A percentile compares a stretch with the other conserved stretches of the same genome.
Evolutionary conservation across 192 early-diverging fungal species (phyloP).

Genomic region (Spinellus fusiger): DNA sequence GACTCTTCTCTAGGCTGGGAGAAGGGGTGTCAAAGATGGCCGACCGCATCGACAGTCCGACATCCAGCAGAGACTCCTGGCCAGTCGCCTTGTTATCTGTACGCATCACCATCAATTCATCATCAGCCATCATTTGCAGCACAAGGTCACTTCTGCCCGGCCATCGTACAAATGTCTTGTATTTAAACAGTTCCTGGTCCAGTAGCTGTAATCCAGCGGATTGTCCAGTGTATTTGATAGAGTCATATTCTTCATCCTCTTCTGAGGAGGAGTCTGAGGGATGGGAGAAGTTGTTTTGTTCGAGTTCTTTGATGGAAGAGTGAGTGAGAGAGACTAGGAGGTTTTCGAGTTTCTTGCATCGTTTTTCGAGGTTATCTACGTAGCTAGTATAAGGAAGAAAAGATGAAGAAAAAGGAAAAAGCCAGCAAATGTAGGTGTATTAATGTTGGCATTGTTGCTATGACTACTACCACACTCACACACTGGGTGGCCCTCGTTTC

Average conservation of each 20-base stretch:
- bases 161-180: conserved; percentile 12
- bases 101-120: conserved; percentile 25
- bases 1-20: neutral
- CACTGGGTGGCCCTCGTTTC: conserved; percentile 29
- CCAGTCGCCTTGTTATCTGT: conserved; percentile 16
- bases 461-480: conserved; percentile 9
- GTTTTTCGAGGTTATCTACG: conserved; percentile 18
- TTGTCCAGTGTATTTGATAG: conserved; percentile 20
- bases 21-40: conserved; percentile 7
- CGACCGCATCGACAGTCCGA: conserved; percentile 20
- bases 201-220: conserved; percentile 26
- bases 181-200: conserved; percentile 24
- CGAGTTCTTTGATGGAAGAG: conserved; percentile 20
- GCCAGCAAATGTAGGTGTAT: neutral
- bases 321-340: conserved; percentile 19
- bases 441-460: neutral
- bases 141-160: conserved; percentile 25
- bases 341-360: conserved; percentile 29
- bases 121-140: conserved; percentile 18
- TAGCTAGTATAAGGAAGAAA: conserved; percentile 5
- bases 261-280: neutral
- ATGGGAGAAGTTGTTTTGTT: conserved; percentile 8
- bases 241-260: conserved; percentile 26
- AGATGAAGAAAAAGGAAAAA: neutral
- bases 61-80: conserved; percentile 12